phyloP scores from a whole-genome alignment of 768 basidiomycete species.

The Panus rudis region DNA sequence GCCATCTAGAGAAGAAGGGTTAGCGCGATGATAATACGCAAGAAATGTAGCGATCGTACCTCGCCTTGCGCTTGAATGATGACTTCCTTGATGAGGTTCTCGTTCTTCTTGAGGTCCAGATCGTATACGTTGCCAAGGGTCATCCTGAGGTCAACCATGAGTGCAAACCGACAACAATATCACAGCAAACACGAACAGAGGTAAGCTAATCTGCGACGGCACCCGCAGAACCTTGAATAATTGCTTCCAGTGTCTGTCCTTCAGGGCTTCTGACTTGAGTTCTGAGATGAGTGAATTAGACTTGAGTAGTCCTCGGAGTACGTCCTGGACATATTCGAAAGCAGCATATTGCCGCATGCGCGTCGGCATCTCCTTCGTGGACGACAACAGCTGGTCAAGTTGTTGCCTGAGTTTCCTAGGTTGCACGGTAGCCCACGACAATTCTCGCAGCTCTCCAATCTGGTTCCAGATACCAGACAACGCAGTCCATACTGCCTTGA shows the following conservation, averaged over 20 bases:
- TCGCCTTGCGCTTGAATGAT: conserved; percentile 98
- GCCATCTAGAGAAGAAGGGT: conserved; percentile 62
- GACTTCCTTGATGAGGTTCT: conserved; percentile 84
- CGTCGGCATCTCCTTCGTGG: conserved; percentile 99
- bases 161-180: background rate
- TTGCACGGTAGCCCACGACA: conserved; percentile 87
- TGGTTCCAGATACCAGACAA: conserved; percentile 96
- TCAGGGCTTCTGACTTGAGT: conserved; percentile 92
- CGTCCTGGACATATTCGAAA: conserved; percentile 96
- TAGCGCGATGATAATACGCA: conserved; percentile 2
- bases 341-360: conserved; percentile 99
- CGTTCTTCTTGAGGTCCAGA: conserved; percentile 91
- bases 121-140: conserved; percentile 96
- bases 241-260: conserved; percentile 98
- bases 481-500: conserved; percentile 99
- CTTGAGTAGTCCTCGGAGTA: conserved; percentile 78
- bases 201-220: conserved; percentile 67
- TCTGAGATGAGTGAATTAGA: conserved; percentile 87
- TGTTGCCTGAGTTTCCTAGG: conserved; percentile 92
- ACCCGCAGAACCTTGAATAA: conserved; percentile 84
- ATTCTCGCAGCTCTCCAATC: conserved; percentile 81
- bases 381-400: conserved; percentile 81
- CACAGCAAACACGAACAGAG: conserved; percentile 41
- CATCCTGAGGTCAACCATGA: conserved; percentile 56
- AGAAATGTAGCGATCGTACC: conserved; percentile 32